Evolutionary conservation across 768 basidiomycete species (phyloP).

Genomic region (Termitomyces sp.): DNA sequence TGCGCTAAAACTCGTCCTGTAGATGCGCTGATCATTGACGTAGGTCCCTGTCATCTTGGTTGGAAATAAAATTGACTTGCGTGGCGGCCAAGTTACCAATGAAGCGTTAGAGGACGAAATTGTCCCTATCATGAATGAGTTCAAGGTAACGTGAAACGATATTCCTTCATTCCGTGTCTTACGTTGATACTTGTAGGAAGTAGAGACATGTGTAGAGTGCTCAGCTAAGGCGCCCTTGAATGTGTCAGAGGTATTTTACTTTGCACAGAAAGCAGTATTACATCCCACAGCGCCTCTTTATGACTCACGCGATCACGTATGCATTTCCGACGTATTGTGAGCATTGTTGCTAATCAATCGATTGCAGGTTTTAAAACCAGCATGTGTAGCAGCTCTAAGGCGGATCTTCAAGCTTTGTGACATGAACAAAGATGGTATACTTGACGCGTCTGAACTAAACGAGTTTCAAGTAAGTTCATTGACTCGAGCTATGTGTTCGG

Average conservation of each 20-base stretch:
- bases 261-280: conserved; percentile 95
- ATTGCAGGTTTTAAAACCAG: conserved; percentile 81
- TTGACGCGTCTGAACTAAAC: conserved; percentile 89
- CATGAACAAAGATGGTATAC: conserved; percentile 86
- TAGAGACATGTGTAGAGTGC: conserved; percentile 96
- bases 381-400: conserved; percentile 79
- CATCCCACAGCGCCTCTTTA: conserved; percentile 97
- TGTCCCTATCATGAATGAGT: conserved; percentile 95
- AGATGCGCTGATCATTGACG: conserved; percentile 6
- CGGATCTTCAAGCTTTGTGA: conserved; percentile 98
- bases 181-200: conserved; percentile 60
- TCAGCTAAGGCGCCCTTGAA: conserved; percentile 90
- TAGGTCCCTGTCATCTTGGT: conserved; percentile 96
- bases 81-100: conserved; percentile 91
- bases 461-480: conserved; percentile 81
- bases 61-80: conserved; percentile 96
- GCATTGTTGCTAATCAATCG: conserved; percentile 8
- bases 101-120: conserved; percentile 94
- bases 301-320: conserved; percentile 90
- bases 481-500: not conserved
- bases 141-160: conserved; percentile 63
- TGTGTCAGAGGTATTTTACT: conserved; percentile 96
- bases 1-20: not conserved
- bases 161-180: conserved; percentile 3
- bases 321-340: conserved; percentile 20